These are phyloP conservation scores for Tilletia setariae DNA, from an alignment of 1,284 basidiomycete species.

Conservation along the genomic window DNA sequence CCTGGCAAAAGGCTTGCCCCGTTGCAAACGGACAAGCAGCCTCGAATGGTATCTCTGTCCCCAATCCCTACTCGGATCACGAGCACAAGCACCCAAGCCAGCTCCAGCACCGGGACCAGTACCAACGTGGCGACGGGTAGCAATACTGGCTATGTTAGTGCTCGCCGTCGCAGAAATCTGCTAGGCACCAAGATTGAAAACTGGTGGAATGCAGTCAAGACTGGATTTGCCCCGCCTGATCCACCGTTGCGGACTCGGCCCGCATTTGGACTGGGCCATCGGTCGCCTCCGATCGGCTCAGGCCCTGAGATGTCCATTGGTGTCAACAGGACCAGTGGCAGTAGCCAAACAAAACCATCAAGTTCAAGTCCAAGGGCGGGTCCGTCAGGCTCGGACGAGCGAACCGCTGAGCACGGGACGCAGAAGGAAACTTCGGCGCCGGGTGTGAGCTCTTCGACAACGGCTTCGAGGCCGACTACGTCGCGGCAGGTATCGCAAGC, in stretches of 20 bases:
- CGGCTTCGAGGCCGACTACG: no score
- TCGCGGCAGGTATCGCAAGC: no score
- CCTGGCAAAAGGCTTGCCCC: constrained; percentile 29
- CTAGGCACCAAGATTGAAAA: constrained; percentile 49
- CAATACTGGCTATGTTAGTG: neutral
- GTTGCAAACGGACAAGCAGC: constrained; percentile 19
- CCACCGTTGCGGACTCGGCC: neutral
- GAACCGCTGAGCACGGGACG: no score
- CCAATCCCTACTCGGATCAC: constrained; percentile 39
- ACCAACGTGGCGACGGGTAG: constrained; percentile 1
- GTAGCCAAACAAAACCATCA: no score
- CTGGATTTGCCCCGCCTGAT: constrained; percentile 32
- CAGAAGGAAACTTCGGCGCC: no score
- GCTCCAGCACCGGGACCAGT: neutral
- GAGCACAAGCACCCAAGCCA: constrained; percentile 2
- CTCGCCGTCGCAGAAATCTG: constrained; percentile 32
- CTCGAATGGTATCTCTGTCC: constrained; percentile 38
- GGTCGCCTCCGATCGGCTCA: neutral
- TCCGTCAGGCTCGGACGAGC: no score
- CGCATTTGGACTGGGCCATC: neutral
- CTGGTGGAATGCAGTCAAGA: constrained; percentile 51
- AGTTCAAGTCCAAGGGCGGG: no score
- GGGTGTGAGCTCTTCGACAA: no score
- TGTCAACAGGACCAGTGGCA: neutral
- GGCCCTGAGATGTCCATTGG: no score